Conservation (phyloP, 1,139 yeast genomes). For the Geotrichum klebahnii region DNA sequence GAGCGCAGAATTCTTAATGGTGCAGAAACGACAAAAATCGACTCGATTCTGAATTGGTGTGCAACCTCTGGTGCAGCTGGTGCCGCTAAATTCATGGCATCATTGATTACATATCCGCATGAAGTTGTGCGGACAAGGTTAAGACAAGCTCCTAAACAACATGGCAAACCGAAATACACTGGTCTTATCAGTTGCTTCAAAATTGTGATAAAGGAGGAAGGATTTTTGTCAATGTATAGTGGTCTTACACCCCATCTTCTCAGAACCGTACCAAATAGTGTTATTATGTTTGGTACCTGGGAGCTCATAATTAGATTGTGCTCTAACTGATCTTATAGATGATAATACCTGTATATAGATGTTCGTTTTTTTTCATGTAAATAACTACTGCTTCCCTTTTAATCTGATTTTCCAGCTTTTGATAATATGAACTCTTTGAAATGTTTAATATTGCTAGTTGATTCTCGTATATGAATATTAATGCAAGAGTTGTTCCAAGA, state of each 20-base stretch:
- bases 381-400: too few species aligned
- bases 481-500: too few species aligned
- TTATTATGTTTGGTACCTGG: slow-evolving; percentile 99
- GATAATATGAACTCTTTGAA: too few species aligned
- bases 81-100: slow-evolving; percentile 88
- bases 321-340: slow-evolving; percentile 4
- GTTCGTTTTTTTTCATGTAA: too few species aligned
- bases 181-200: slow-evolving; percentile 86
- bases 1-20: slow-evolving; percentile 45
- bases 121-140: slow-evolving; percentile 94
- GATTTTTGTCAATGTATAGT: slow-evolving; percentile 89
- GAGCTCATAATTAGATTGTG: slow-evolving; percentile 72
- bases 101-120: slow-evolving; percentile 91
- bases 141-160: slow-evolving; percentile 84
- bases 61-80: slow-evolving; percentile 98
- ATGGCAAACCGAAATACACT: slow-evolving; percentile 81
- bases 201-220: slow-evolving; percentile 83
- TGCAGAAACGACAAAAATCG: slow-evolving; percentile 48
- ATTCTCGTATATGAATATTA: too few species aligned
- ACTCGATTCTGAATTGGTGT: slow-evolving; percentile 79
- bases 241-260: slow-evolving; percentile 95
- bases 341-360: too few species aligned
- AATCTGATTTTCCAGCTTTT: too few species aligned
- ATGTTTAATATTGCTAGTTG: too few species aligned
- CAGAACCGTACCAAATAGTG: slow-evolving; percentile 95